Conservation (phyloP, 140 eudicot genomes). For the Oenanthe javanica region DNA sequence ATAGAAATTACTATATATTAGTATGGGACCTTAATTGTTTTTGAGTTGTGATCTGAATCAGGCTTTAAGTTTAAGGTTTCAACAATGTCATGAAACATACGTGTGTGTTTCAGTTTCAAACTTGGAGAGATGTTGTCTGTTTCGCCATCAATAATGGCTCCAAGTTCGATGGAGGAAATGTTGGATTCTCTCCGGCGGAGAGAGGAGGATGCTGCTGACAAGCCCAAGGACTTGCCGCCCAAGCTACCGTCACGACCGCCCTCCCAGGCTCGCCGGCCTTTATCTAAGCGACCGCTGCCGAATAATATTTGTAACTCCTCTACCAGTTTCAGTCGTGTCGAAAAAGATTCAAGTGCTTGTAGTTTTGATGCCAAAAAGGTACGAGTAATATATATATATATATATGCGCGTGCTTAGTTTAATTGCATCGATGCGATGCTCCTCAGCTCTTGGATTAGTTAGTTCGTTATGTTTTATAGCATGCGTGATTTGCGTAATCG, state of each 20-base stretch:
- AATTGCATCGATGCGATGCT: neutral
- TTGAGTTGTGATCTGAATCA: neutral
- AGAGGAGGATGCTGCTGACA: slow-evolving; percentile 30
- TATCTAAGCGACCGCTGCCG: slow-evolving; percentile 39
- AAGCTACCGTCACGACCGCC: slow-evolving; percentile 73
- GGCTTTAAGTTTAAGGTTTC: neutral
- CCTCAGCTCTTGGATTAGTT: neutral
- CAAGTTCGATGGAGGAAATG: slow-evolving; percentile 93
- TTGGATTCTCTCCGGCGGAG: slow-evolving; percentile 57
- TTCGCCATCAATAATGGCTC: slow-evolving; percentile 47
- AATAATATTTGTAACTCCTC: slow-evolving; percentile 23
- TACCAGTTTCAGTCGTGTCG: slow-evolving; percentile 10
- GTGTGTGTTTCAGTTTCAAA: neutral
- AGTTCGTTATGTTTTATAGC: neutral
- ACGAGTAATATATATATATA: neutral
- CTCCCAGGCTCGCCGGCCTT: slow-evolving; percentile 59
- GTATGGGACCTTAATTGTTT: too few species aligned
- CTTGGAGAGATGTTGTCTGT: slow-evolving; percentile 27
- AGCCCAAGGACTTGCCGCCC: slow-evolving; percentile 80
- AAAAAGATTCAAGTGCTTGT: slow-evolving; percentile 18
- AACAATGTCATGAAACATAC: neutral
- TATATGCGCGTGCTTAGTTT: too few species aligned
- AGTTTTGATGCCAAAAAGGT: slow-evolving; percentile 48
- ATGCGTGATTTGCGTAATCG: too few species aligned
- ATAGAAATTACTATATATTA: too few species aligned